phyloP scores from a whole-genome alignment of 305 asterid species.

The Solanum hybrid region DNA sequence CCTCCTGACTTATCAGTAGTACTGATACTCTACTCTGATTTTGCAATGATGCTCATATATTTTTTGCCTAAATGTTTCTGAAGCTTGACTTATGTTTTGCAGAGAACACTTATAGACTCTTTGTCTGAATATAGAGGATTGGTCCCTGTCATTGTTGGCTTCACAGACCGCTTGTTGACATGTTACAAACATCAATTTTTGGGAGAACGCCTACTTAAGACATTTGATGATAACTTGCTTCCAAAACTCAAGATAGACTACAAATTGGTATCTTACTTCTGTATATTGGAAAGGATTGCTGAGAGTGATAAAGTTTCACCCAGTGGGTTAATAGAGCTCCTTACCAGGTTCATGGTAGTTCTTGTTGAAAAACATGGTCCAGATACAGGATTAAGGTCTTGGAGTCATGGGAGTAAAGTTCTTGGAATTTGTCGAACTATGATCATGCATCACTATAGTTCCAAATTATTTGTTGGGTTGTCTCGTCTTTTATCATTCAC shows the following conservation, averaged over 20 bases:
- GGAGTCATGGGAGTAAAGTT: slow-evolving; percentile 83
- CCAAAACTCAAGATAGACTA: slow-evolving; percentile 58
- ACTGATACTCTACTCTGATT: neutral
- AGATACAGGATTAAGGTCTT: slow-evolving; percentile 70
- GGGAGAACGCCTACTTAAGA: slow-evolving; percentile 75
- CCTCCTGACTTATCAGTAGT: slow-evolving; percentile 11
- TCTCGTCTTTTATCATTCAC: slow-evolving; percentile 65
- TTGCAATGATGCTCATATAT: neutral
- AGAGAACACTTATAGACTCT: slow-evolving; percentile 60
- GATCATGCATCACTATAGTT: slow-evolving; percentile 72
- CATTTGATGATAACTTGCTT: slow-evolving; percentile 63
- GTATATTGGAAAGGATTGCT: slow-evolving; percentile 71
- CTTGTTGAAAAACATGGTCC: slow-evolving; percentile 81
- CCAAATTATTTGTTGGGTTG: slow-evolving; percentile 60
- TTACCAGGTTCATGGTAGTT: slow-evolving; percentile 47
- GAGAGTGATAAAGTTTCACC: slow-evolving; percentile 69
- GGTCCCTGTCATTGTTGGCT: slow-evolving; percentile 60
- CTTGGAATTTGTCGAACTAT: slow-evolving; percentile 78
- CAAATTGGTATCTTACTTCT: slow-evolving; percentile 72
- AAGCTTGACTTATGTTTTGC: slow-evolving; percentile 20
- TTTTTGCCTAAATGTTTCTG: slow-evolving; percentile 12
- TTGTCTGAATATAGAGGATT: slow-evolving; percentile 56
- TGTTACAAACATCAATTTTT: slow-evolving; percentile 64
- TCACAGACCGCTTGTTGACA: slow-evolving; percentile 65
- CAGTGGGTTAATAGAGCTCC: slow-evolving; percentile 59